These are phyloP conservation scores for Chlamydomonas reinhardtii DNA, from an alignment of 163 green algal genomes.

Conservation along the genomic window DNA sequence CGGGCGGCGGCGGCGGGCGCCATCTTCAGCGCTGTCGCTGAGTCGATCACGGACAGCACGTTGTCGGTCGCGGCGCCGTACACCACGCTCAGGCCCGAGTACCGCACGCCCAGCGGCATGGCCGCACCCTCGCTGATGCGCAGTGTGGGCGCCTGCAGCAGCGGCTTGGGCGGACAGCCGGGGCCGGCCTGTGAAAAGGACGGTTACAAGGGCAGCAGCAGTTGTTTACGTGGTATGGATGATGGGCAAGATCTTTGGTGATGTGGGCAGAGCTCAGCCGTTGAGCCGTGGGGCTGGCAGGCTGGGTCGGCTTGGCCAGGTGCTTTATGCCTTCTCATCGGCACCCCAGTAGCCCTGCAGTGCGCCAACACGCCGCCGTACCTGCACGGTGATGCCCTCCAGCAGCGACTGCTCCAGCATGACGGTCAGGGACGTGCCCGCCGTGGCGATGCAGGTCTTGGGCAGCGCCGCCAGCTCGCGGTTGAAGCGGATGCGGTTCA, in stretches of 20 bases:
- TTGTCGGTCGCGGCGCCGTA: conserved; percentile 27
- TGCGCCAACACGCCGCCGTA: background rate
- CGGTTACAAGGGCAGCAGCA: background rate
- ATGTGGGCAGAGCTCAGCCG: no score
- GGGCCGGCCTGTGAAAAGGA: conserved; percentile 8
- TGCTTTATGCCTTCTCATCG: no score
- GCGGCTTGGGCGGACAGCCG: conserved; percentile 23
- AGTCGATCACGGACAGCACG: conserved; percentile 38
- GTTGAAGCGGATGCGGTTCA: conserved; percentile 12
- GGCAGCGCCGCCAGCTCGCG: background rate
- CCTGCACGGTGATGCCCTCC: conserved; percentile 30
- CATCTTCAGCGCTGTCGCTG: conserved; percentile 4
- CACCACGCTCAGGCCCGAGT: conserved; percentile 37
- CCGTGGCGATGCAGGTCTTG: background rate
- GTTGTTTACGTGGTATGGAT: background rate
- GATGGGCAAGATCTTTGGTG: no score
- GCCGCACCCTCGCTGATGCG: conserved; percentile 1
- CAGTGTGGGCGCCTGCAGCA: conserved; percentile 18
- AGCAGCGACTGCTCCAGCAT: conserved; percentile 24
- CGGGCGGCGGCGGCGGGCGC: background rate
- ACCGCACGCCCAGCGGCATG: conserved; percentile 17
- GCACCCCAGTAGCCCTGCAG: no score
- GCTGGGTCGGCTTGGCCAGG: no score
- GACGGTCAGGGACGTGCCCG: background rate
- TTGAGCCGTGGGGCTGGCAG: no score